Base-by-base conservation (phyloP, 768 basidiomycete genomes). In the Glaciozyma antarctica region DNA sequence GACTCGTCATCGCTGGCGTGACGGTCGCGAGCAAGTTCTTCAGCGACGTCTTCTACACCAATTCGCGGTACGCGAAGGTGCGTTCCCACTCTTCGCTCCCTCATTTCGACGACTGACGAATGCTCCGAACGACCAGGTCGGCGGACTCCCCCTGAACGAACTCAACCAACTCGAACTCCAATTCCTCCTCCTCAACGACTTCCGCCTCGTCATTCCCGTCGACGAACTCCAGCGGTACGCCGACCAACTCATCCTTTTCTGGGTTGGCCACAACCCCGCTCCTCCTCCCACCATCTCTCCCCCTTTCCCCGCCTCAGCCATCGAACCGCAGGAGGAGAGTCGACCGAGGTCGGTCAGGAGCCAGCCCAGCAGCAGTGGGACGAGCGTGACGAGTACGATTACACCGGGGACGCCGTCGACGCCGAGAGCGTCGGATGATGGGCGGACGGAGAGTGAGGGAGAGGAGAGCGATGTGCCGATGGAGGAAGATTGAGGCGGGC, bases 11-110 rank as follows among this genome's bases (percentile, higher is more conserved):
- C 68, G 92, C 95, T 0, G 95, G 95, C 15, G 89, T 99, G 54
- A 98, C 95, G 4, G 94, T 99, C n/a, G 94, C 94, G 28, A 91
- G 88, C 80, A 99, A 99, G 77, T 99, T 98, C 76, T 98, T 98
- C 75, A 88, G 86, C 62, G 95, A 98, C 76, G 91, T 99, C 5
- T 99, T 99, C 73, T 98, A 99, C 78, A 97, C 95, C 21, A 99
- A 99, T 73, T 95, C 94, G 13, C 82, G 94, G 38, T 99, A 99
- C 75, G 95, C 95, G 60, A 99, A 98, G 84, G 91, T 90, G 63
- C 32, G 83, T 78, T n/a, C 44, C 48, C 2, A 54, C 58, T n/a
- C 54, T 59, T 9, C 49, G 15, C 58, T 62, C 49, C 26, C 6
- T n/a, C n/a, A n/a, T n/a, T n/a, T 41, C 45, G 30, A 13, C 19